Evolutionary conservation across 2,329 filamentous ascomycete species (phyloP), one percentile per base, ranked within the genome.

Genomic region (Monosporascus sp.): DNA sequence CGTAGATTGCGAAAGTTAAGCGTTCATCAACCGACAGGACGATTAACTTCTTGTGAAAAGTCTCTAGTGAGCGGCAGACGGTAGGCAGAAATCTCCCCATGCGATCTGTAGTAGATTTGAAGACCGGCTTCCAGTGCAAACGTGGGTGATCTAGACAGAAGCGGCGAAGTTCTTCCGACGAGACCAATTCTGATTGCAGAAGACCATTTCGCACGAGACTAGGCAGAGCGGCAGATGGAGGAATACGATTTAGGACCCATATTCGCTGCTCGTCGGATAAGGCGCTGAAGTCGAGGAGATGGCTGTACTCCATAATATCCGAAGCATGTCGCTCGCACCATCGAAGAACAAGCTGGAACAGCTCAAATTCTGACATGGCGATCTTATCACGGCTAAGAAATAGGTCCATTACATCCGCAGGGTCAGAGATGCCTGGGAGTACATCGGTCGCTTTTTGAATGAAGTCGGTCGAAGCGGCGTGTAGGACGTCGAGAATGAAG

Each of bases 31-130:
- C 58, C 5, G 52, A 62, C 25, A 73, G 58, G 11, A 74, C 54
- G 38, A 75, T 66, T 2, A 75, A 57, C 54, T 72, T 75, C 37
- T 66, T 67, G 51, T 74, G 69, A 53, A 74, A 74, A 0, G 65
- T 45, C 20, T 68, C 68, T 7, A 73, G 54, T 6, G 63, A 57
- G 31, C 57, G 63, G 44, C 57, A 58, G 1, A 66, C 56, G 3
- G 58, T 55, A 15, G 70, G 65, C 5, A 72, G 58, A 52, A 74
- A 74, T 5, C 62, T 66, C 27, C 62, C 69, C 18, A 73, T 58
- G 1, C 70, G 66, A 48, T 72, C 70, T 20, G 55, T 39, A 0
- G 68, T 67, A 7, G 61, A 62, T 55, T 69, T 39, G 15, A 34
- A 74, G 9, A 72, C 60, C 6, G 67, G 59, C 51, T 73, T 74